Percentiles rank a stretch among this genome's conserved stretches.
phyloP scores from a whole-genome alignment of 345 rosid genomes.

The Litchi chinensis region DNA sequence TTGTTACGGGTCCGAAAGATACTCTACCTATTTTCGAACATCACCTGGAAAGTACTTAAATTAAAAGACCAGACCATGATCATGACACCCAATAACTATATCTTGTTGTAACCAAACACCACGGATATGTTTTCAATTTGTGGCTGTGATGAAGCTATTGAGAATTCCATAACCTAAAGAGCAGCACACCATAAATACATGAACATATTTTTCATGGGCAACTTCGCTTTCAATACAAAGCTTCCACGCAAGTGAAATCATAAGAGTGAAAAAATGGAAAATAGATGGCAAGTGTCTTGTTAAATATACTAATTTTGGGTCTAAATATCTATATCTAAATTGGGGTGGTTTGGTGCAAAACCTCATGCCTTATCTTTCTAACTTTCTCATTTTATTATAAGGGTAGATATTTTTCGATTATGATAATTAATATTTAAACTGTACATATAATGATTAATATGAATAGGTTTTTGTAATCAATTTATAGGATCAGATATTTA shows the following conservation, averaged over 20 bases:
- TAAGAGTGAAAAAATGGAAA: background rate
- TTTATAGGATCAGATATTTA: too few species aligned
- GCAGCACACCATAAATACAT: background rate
- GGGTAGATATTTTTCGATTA: too few species aligned
- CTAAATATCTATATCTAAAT: background rate
- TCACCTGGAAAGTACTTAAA: slow-evolving; percentile 10
- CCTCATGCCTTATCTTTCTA: background rate
- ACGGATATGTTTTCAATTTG: background rate
- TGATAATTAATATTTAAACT: too few species aligned
- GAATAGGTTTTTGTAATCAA: too few species aligned
- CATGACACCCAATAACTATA: slow-evolving; percentile 12
- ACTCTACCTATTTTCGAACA: slow-evolving; percentile 31
- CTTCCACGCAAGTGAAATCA: slow-evolving; percentile 16
- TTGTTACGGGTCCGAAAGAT: slow-evolving; percentile 36
- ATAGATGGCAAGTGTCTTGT: background rate
- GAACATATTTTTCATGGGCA: background rate
- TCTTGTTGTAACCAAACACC: background rate
- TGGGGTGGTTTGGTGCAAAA: background rate
- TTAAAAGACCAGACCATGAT: background rate
- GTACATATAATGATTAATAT: too few species aligned
- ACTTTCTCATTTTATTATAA: background rate
- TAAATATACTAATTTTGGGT: background rate
- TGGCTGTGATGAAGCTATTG: slow-evolving; percentile 6
- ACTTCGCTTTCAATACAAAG: slow-evolving; percentile 22
- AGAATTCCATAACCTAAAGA: background rate